Evolutionary conservation across 768 basidiomycete species (phyloP), one percentile per base, ranked within the genome.

Genomic region (Xerocomus potaroensis): DNA sequence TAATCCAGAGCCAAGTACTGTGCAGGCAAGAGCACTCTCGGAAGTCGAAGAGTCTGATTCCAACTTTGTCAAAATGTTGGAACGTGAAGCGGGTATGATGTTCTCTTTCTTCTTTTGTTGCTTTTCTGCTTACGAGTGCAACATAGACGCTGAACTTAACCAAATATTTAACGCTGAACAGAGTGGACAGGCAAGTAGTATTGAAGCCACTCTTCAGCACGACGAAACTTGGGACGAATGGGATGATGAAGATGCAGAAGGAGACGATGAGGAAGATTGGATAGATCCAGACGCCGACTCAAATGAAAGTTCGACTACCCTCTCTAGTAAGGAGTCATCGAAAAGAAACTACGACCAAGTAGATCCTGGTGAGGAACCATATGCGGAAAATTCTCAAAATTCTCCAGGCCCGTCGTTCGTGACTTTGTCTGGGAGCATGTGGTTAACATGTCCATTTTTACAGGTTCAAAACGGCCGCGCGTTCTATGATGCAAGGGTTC

Each of bases 251-350:
- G 72, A 72, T 37, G 75, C 67, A n/a, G 77, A 76, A 47, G 75
- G 68, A 30, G 79, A 75, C 24, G 62, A 64, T 11, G 71, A 73
- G 19, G 63, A 62, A 31, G 63, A 62, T 16, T 79, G 75, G 76
- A 71, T 69, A 41, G 72, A 75, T 37, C 68, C 72, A 22, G 77
- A 77, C 23, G 69, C 72, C 12, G 64, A 62, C 8, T 79, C 77
- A 14, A 75, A 74, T 47, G 66, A 77, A 45, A 83, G 75, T 37
- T 81, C 76, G 15, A 65, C 72, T 39, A 80, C 80, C 2, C 64
- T 82, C 41, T 80, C 79, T 11, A 81, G 79, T 57, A 78, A 58
- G 43, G 60, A 38, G 21, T 69, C 76, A 32, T 80, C 80, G 29
- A 84, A 84, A 63, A 56, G 69, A 48, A 45, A 53, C n/a, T 50